Evolutionary conservation across 495 filamentous ascomycete genomes (phyloP).

Genomic region (Aspergillus sclerotioniger): DNA sequence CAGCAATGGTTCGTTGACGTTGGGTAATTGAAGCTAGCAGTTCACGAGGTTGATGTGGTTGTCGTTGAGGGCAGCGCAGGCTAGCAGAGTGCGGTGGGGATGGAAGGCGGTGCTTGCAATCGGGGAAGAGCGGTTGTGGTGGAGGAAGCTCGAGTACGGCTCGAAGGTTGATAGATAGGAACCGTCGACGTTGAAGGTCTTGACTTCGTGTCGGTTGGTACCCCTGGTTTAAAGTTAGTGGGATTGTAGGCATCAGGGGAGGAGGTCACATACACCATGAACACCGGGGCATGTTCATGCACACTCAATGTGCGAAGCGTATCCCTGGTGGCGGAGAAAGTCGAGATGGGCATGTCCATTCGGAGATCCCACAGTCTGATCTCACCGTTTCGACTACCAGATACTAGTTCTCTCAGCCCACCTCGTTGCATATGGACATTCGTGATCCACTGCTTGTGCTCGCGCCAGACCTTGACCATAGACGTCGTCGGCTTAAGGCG

Average conservation of each 20-base stretch:
- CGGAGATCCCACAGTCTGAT: conserved; percentile 96
- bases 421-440: conserved; percentile 97
- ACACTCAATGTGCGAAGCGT: conserved; percentile 82
- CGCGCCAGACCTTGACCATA: conserved; percentile 95
- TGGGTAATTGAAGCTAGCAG: no score
- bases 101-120: conserved; percentile 93
- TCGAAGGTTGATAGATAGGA: conserved; percentile 74
- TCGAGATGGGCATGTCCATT: conserved; percentile 69
- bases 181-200: conserved; percentile 86
- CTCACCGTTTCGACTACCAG: conserved; percentile 84
- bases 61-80: conserved; percentile 63
- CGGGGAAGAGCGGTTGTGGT: conserved; percentile 70
- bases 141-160: conserved; percentile 84
- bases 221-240: conserved; percentile 52
- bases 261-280: conserved; percentile 74
- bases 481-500: conserved; percentile 73
- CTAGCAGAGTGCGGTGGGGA: conserved; percentile 89
- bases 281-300: conserved; percentile 95
- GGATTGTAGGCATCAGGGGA: background rate
- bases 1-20: no score
- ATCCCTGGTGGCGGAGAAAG: conserved; percentile 72
- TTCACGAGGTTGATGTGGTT: conserved; percentile 47
- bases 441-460: conserved; percentile 90
- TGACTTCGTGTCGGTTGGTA: conserved; percentile 81
- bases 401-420: conserved; percentile 84